Evolutionary conservation across 306 rosid genomes (phyloP).

Genomic region (Castanospermum australe): DNA sequence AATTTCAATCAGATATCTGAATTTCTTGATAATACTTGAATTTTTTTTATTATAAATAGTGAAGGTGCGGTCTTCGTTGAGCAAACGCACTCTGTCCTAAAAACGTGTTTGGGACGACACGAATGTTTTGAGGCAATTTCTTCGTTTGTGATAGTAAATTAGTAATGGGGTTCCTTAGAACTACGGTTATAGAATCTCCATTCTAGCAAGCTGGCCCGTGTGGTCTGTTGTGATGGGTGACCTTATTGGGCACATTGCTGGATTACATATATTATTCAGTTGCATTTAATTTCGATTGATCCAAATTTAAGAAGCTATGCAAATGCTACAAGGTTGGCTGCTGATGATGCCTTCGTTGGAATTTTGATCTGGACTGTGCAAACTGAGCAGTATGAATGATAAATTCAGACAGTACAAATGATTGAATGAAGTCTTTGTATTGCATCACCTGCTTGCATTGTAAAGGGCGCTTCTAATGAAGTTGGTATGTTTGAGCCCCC

Average conservation of each 20-base stretch:
- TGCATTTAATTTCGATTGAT: too few relatives aligned
- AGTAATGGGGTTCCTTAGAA: neutral
- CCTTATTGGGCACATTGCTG: conserved; percentile 51
- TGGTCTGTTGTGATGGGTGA: neutral
- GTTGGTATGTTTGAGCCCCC: neutral
- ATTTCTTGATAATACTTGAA: neutral
- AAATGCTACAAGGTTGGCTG: too few relatives aligned
- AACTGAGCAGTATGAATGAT: neutral
- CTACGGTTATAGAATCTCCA: neutral
- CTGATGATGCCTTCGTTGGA: too few relatives aligned
- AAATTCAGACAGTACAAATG: neutral
- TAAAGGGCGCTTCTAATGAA: neutral
- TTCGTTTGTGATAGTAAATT: conserved; percentile 72
- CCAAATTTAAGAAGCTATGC: neutral
- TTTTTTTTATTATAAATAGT: too few relatives aligned
- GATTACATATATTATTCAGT: conserved; percentile 39
- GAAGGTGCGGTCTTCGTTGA: neutral
- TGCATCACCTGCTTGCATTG: neutral
- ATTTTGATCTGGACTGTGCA: neutral
- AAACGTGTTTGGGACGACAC: conserved; percentile 20
- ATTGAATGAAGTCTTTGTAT: neutral
- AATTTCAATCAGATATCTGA: neutral
- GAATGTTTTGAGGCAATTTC: conserved; percentile 68
- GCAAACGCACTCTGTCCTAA: conserved; percentile 79
- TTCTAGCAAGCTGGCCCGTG: conserved; percentile 41